Conservation (phyloP, 2,329 filamentous ascomycete genomes). For the Hymenotorrendiella dingleyae region DNA sequence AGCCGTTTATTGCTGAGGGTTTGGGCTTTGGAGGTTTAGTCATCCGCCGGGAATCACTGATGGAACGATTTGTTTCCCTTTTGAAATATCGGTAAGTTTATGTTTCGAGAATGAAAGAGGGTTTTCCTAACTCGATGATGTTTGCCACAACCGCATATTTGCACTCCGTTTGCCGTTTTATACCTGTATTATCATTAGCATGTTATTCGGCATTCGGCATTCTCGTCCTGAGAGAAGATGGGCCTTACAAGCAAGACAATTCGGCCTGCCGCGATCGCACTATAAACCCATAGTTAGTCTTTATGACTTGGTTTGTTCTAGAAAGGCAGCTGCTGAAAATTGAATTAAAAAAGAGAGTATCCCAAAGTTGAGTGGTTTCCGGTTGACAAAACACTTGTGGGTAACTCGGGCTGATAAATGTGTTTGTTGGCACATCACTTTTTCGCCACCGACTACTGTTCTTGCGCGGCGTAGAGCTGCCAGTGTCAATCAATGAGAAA, state of each 20-base stretch:
- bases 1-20: conserved; percentile 15
- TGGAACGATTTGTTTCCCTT: conserved; percentile 53
- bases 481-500: no score
- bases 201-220: conserved; percentile 2
- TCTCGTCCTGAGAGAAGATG: not conserved
- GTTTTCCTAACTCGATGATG: conserved; percentile 65
- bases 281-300: conserved; percentile 32
- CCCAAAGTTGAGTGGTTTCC: no score
- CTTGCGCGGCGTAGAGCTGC: no score
- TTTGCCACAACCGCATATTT: conserved; percentile 72
- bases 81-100: conserved; percentile 1
- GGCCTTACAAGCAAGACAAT: conserved; percentile 58
- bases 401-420: no score
- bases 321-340: no score
- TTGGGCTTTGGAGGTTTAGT: conserved; percentile 53
- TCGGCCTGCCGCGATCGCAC: conserved; percentile 70
- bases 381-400: no score
- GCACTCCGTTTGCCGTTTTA: conserved; percentile 72
- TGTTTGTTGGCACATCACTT: no score
- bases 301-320: no score
- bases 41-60: conserved; percentile 48
- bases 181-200: conserved; percentile 50
- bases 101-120: not conserved
- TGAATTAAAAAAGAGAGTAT: no score
- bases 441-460: no score